Evolutionary conservation across 2,329 filamentous ascomycete genomes (phyloP), one percentile per base, ranked within the genome.

Genomic region (Xylariaceae sp.): DNA sequence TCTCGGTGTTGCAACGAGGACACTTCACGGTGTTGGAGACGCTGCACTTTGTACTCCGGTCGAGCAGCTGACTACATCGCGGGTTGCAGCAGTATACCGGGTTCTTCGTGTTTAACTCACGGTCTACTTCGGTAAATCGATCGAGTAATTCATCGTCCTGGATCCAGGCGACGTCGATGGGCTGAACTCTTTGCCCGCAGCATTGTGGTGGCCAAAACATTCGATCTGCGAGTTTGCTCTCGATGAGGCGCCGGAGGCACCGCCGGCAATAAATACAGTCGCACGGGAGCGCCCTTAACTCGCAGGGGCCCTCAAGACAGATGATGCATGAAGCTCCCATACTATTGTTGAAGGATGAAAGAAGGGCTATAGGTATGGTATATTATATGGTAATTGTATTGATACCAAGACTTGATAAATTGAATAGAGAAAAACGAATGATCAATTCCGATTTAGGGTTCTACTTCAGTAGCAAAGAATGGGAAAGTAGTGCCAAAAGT

Each of bases 151-250:
- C 20, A 6, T 32, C 16, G 0, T 48, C 23, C 12, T 40, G 6
- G n/a, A 29, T n/a, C 59, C 50, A 58, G 2, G 16, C 23, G 4
- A 56, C 32, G 19, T 56, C 55, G 1, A 29, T 5, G 12, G 32
- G 32, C n/a, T 16, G n/a, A 26, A 51, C 2, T 1, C 2, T 2
- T 1, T 6, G 2, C 1, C 21, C 9, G 18, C 44, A 46, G 48
- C 59, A 61, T 18, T 1, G 20, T 2, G 56, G 59, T 3, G 56
- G 59, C 56, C 56, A 59, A 7, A 1, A 7, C 2, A n/a, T 14
- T 23, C 41, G 40, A 19, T 51, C 19, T 2, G 10, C 3, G 7
- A 56, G 1, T 16, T 16, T 42, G 9, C 19, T 0, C 9, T 46
- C 1, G 14, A 61, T 5, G 9, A 44, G 32, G 3, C 1, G 7